These are phyloP conservation scores for Leccinellum rugosiceps DNA, from an alignment of 768 basidiomycete species.

Conservation along the genomic window DNA sequence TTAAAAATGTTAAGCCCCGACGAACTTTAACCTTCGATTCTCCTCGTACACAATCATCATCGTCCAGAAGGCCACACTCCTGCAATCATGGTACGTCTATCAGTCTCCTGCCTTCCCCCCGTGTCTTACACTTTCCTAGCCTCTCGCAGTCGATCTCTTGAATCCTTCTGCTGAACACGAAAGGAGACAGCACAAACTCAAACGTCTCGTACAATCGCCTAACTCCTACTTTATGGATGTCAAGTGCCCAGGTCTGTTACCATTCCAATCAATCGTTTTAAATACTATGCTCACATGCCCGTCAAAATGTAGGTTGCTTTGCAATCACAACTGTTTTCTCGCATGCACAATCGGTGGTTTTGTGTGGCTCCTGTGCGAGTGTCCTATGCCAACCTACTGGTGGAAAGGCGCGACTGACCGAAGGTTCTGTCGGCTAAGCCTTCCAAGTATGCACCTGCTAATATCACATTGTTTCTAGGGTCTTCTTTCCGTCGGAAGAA, in stretches of 20 bases:
- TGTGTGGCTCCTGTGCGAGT: conserved; percentile 89
- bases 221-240: conserved; percentile 99
- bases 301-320: conserved; percentile 72
- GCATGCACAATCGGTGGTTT: conserved; percentile 96
- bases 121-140: conserved; percentile 43
- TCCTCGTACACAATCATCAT: conserved; percentile 23
- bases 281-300: background rate
- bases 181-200: conserved; percentile 94
- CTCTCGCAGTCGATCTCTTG: conserved; percentile 97
- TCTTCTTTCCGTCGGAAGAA: conserved; percentile 98
- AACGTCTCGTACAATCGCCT: conserved; percentile 97
- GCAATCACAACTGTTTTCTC: conserved; percentile 98
- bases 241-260: conserved; percentile 88
- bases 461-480: conserved; percentile 46
- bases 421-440: conserved; percentile 60
- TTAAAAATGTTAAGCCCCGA: conserved; percentile 16
- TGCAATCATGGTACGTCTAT: conserved; percentile 20
- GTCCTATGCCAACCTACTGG: conserved; percentile 98
- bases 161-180: conserved; percentile 89
- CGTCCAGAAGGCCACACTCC: conserved; percentile 9
- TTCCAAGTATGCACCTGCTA: conserved; percentile 1
- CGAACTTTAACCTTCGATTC: conserved; percentile 24
- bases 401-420: conserved; percentile 96
- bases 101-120: background rate
- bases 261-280: background rate